Base-by-base conservation (phyloP, 176 grass and related monocot genomes). In the Aechmea fasciata region DNA sequence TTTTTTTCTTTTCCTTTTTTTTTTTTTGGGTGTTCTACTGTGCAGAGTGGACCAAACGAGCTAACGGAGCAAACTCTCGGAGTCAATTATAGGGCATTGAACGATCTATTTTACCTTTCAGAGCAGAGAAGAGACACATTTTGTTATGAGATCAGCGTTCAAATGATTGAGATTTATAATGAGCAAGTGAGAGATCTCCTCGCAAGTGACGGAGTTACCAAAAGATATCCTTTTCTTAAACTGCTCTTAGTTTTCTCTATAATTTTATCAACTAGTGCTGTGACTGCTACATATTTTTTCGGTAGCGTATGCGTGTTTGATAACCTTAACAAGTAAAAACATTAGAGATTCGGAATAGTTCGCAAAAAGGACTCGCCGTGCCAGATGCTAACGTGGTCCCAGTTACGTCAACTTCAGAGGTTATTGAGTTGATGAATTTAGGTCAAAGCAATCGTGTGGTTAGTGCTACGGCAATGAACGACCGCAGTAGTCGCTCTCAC, bases 101-200 rank as follows among this genome's bases (percentile, higher is more conserved):
- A 90, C 81, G 93, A 92, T 63, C 69, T 97, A 50, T 97, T 97
- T 67, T 63, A 48, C 61, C 80, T 92, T 51, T 77, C 88, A 65
- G 77, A 77, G 13, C 74, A 83, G 69, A 87, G 93, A 67, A 89
- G 82, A 73, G 81, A 81, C 47, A 87, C 72, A 41, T 72, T 87
- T 73, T 87, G 47, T 77, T 96, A 96, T 77, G 88, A 96, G 83
- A 96, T 96, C 80, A n/a, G 81, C 63, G 93, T 92, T 47, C 93
- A 96, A 76, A 96, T 92, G 88, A 85, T 96, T 51, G 93, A 96
- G 77, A 87, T 96, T 67, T 96, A 96, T 68, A 96, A 96, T 29
- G 93, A 96, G 75, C 93, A 96, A 92, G 88, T 96, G 57, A 87
- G 88, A 77, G 93, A 97, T 74, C 93, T 97, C 52, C 93, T 97